Evolutionary conservation across 495 filamentous ascomycete genomes (phyloP), one percentile per base, ranked within the genome.

Genomic region (Clohesyomyces aquaticus): DNA sequence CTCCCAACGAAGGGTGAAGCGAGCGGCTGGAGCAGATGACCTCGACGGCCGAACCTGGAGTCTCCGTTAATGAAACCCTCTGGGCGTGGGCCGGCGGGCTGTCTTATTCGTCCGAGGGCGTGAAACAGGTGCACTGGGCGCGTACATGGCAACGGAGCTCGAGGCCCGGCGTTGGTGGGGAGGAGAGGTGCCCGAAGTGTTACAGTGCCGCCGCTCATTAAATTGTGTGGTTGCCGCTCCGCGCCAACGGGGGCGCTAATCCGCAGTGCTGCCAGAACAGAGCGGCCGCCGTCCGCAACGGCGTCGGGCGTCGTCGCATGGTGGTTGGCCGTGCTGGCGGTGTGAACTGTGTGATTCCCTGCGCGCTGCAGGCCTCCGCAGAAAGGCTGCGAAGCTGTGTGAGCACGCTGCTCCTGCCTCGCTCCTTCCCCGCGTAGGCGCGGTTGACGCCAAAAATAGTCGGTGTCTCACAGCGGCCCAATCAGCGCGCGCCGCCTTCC

Each of bases 361-460:
- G 32, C 6, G 14, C 14, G 32, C 32, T 6, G 32, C 32, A 38
- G 32, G 32, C 32, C 32, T n/a, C n/a, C n/a, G n/a, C 32, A 6
- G 32, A 38, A 6, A 14, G 14, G 14, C 14, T 38, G 32, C 32
- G 6, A 6, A 14, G 32, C 14, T 38, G 32, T 6, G 32, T 6
- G 32, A 38, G 32, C 6, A 38, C 14, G 32, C 32, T 14, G 32
- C 32, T 38, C 32, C n/a, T n/a, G n/a, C n/a, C n/a, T n/a, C n/a
- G n/a, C n/a, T 38, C 6, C 32, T 38, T 38, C 32, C 32, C 32
- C 32, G 32, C 32, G 32, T 38, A 38, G 32, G 32, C 32, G 32
- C 32, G 32, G 32, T 38, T 38, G 32, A 38, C 32, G 32, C 32
- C 32, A 38, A 38, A 38, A 38, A 38, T 38, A 38, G 32, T 38